Percentiles rank a stretch among this genome's conserved stretches.
Conservation (phyloP, 169 alveolate genomes). For the Plasmodium inui region DNA sequence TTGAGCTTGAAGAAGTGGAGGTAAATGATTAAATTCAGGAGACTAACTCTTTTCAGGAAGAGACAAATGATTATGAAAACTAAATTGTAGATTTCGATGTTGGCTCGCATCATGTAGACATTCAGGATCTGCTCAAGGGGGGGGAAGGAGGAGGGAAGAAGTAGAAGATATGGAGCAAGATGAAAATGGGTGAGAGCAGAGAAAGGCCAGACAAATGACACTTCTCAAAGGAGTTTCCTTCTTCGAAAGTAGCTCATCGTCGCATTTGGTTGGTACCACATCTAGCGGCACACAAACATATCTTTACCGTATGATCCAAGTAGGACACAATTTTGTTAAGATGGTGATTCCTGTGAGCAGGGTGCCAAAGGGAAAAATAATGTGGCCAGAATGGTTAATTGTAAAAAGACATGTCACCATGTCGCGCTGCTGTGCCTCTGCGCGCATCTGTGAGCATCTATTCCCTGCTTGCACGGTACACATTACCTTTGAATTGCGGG, state of each 20-base stretch:
- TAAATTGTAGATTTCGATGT: conserved; percentile 63
- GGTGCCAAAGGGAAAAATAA: not conserved
- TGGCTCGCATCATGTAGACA: conserved; percentile 60
- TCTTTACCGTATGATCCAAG: conserved; percentile 38
- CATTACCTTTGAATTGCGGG: conserved; percentile 41
- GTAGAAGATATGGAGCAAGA: not conserved
- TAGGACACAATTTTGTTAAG: conserved; percentile 47
- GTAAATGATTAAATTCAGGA: conserved; percentile 52
- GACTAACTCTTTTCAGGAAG: conserved; percentile 50
- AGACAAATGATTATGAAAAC: conserved; percentile 62
- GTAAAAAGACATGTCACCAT: not conserved
- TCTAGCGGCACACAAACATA: not conserved
- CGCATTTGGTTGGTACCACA: not conserved
- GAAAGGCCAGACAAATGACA: not conserved
- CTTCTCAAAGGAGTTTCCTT: not conserved
- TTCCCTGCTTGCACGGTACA: not conserved
- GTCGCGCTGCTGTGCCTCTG: not conserved
- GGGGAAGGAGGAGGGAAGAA: not conserved
- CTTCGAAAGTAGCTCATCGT: not conserved
- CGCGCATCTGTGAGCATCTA: not conserved
- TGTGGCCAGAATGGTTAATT: not conserved
- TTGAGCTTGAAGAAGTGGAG: conserved; percentile 65
- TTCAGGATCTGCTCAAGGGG: conserved; percentile 30
- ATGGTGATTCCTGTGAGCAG: conserved; percentile 36
- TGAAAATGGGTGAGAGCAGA: not conserved